Percentiles rank a stretch among this genome's conserved stretches.
Evolutionary conservation across 2,329 filamentous ascomycete genomes (phyloP).

Genomic region (Leptographium wingfieldii): DNA sequence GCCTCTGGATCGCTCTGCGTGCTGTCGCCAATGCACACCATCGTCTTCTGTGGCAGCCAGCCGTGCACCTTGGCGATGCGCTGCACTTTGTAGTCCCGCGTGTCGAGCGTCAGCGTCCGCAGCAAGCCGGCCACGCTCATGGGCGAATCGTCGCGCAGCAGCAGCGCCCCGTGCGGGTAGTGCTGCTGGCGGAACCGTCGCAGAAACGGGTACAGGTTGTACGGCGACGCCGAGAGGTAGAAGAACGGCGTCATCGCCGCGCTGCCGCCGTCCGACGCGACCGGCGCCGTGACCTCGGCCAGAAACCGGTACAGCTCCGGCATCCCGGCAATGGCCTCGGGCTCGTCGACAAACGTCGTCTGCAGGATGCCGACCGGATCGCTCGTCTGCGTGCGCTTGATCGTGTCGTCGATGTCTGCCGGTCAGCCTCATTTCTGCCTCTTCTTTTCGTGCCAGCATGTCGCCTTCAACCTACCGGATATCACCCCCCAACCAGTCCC

Average conservation of each 20-base stretch:
- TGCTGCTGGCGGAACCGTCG: slow-evolving; percentile 56
- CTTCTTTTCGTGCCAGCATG: background rate
- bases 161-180: slow-evolving; percentile 67
- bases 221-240: slow-evolving; percentile 87
- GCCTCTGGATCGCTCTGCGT: slow-evolving; percentile 87
- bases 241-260: slow-evolving; percentile 58
- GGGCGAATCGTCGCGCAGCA: slow-evolving; percentile 78
- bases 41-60: slow-evolving; percentile 67
- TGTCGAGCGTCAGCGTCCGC: slow-evolving; percentile 65
- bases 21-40: slow-evolving; percentile 80
- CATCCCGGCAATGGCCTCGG: slow-evolving; percentile 65
- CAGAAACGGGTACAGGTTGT: slow-evolving; percentile 86
- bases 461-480: slow-evolving; percentile 37
- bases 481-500: slow-evolving; percentile 75
- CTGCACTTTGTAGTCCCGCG: slow-evolving; percentile 74
- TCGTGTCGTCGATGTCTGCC: slow-evolving; percentile 82
- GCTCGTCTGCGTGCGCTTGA: slow-evolving; percentile 78
- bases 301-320: slow-evolving; percentile 67
- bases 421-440: background rate
- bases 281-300: slow-evolving; percentile 20
- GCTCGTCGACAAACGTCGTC: slow-evolving; percentile 69
- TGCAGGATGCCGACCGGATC: slow-evolving; percentile 69
- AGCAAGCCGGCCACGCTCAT: slow-evolving; percentile 72
- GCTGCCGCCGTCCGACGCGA: slow-evolving; percentile 24
- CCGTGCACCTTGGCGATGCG: slow-evolving; percentile 64